Evolutionary conservation across 352 stramenopile species (phyloP).

Genomic region (Globisporangium paddicum): DNA sequence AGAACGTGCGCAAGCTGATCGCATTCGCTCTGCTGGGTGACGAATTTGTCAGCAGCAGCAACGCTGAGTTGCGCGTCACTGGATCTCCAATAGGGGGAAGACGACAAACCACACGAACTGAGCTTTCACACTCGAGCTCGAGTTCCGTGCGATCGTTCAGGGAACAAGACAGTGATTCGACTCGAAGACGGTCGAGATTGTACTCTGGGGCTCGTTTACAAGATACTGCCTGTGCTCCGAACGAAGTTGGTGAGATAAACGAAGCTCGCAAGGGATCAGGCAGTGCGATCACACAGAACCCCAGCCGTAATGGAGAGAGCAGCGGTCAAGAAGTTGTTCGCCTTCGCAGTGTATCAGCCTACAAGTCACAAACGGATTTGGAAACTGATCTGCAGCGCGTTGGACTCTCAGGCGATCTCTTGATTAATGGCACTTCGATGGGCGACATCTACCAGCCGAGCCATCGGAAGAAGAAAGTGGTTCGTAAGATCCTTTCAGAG

Average conservation of each 20-base stretch:
- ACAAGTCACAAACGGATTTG: not conserved
- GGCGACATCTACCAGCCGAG: not conserved
- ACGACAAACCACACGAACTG: not conserved
- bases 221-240: not conserved
- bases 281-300: not conserved
- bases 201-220: not conserved
- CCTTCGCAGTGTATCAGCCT: not conserved
- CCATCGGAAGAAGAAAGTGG: constrained; percentile 28
- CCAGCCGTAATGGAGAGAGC: not conserved
- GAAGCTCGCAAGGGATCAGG: not conserved
- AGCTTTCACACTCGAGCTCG: not conserved
- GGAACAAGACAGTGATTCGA: not conserved
- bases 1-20: constrained; percentile 20
- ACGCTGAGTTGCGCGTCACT: not conserved
- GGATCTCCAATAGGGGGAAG: not conserved
- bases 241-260: not conserved
- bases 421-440: not conserved
- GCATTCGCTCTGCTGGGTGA: constrained; percentile 17
- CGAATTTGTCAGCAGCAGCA: constrained; percentile 8
- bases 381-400: not conserved
- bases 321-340: not conserved
- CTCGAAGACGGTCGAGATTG: constrained; percentile 1
- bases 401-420: not conserved
- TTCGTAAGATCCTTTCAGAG: constrained; percentile 33
- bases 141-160: not conserved